phyloP scores from a whole-genome alignment of 345 rosid genomes.

The Eucalyptus regnans region DNA sequence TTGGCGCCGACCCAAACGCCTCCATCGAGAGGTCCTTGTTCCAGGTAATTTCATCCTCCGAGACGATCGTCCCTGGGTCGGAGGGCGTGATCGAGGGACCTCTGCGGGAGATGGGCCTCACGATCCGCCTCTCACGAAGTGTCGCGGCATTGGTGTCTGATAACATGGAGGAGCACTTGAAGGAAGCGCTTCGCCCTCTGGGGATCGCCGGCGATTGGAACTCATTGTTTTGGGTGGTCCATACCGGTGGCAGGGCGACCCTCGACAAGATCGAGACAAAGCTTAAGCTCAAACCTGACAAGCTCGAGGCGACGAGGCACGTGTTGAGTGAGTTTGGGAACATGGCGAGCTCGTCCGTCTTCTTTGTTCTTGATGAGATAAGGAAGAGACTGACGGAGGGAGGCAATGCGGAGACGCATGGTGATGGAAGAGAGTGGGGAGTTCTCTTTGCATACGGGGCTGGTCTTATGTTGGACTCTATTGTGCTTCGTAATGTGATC shows the following conservation, averaged over 20 bases:
- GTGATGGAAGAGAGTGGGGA: not conserved
- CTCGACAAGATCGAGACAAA: not conserved
- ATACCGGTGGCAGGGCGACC: not conserved
- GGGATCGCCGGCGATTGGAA: slow-evolving; percentile 1
- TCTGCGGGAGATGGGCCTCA: not conserved
- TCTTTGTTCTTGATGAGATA: slow-evolving; percentile 1
- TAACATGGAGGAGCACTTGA: not conserved
- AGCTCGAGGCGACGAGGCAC: not conserved
- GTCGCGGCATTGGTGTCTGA: not conserved
- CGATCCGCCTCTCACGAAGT: not conserved
- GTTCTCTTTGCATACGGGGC: not conserved
- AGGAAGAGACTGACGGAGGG: not conserved
- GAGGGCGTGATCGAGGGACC: not conserved
- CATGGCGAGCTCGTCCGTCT: not conserved
- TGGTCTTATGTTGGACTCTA: not conserved
- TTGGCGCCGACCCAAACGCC: not conserved
- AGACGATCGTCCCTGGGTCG: not conserved
- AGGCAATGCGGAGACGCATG: not conserved
- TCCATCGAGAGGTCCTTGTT: not conserved
- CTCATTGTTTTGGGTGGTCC: slow-evolving; percentile 6
- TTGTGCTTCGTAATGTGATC: not conserved
- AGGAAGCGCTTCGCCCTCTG: not conserved
- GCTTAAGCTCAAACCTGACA: not conserved
- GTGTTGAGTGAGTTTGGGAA: slow-evolving; percentile 4
- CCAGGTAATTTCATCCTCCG: not conserved